Base-by-base conservation (phyloP, 169 alveolate species). In the Babesia caballi region DNA sequence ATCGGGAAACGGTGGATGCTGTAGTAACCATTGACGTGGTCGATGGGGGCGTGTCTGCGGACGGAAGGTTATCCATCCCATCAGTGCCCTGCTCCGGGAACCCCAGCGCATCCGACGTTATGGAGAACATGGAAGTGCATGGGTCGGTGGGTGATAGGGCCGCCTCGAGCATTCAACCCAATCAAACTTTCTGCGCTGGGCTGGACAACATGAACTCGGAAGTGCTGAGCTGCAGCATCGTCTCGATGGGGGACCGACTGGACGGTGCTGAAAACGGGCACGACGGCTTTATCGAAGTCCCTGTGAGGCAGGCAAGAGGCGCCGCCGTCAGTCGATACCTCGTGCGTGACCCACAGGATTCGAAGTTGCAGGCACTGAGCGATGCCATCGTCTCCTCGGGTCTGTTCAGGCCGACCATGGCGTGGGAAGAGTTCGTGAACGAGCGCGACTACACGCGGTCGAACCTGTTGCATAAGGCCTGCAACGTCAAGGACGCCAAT, bases 401-500 rank as follows among this genome's bases (percentile, higher is more conserved):
- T 14, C 71, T 73, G 77, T 41, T 69, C 9, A 69, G 42, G 44
- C 76, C 84, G 14, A 38, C 54, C 4, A 8, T 47, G 46, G 23
- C 63, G 44, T 81, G 88, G 88, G 80, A 81, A 25, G 32, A 28
- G 3, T 81, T 81, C 28, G 12, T 69, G 46, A 60, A 53, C 25
- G 32, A 50, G 21, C 88, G 82, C 8, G 88, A 81, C 21, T 71
- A 66, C 35, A 81, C 81, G 17, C 61, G 76, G 15, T 67, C 83
- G 19, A 81, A 72, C 46, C 12, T 81, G 30, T 63, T 81, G 38
- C 88, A 81, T 53, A 59, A 66, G 46, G 84, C 63, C 14, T 81
- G 84, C 52, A 67, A 66, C 17, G 21, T 71, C 11, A 69, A 60
- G 40, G 71, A 69, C 47, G 69, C 19, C 21, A 47, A 69, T 25